phyloP scores from a whole-genome alignment of 345 rosid genomes.

The Arabis hirsuta region DNA sequence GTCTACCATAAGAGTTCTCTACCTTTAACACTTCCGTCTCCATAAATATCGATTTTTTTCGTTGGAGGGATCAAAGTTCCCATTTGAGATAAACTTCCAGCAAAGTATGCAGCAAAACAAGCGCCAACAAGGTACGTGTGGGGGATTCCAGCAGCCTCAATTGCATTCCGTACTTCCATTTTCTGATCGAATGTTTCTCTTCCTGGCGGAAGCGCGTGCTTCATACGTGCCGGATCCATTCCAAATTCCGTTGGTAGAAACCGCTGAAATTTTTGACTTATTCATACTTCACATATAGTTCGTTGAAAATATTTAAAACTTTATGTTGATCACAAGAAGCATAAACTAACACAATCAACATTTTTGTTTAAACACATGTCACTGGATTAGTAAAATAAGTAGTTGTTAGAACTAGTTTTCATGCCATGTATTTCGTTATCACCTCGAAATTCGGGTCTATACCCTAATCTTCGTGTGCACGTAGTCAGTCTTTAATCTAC shows the following conservation, averaged over 20 bases:
- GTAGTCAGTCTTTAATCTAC: too few relatives aligned
- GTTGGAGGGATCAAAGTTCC: conserved; percentile 63
- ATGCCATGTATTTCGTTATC: too few relatives aligned
- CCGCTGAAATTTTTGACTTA: conserved; percentile 43
- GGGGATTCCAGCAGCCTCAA: conserved; percentile 73
- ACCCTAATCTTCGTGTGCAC: too few relatives aligned
- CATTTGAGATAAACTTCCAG: conserved; percentile 67
- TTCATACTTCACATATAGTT: not conserved
- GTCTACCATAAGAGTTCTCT: not conserved
- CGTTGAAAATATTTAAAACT: too few relatives aligned
- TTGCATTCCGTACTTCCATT: conserved; percentile 69
- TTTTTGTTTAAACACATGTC: too few relatives aligned
- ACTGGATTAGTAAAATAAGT: too few relatives aligned
- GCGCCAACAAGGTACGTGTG: conserved; percentile 71
- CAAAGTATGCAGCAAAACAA: conserved; percentile 80
- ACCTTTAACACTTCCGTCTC: conserved; percentile 81
- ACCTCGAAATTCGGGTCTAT: too few relatives aligned
- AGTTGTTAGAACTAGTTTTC: too few relatives aligned
- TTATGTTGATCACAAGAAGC: too few relatives aligned
- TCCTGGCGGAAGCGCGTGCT: conserved; percentile 70
- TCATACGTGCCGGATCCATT: conserved; percentile 77
- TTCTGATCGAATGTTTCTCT: conserved; percentile 78
- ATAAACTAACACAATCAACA: too few relatives aligned
- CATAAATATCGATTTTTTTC: conserved; percentile 53
- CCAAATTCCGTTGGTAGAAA: conserved; percentile 91